A percentile compares a stretch with the other conserved stretches of the same genome.
These are phyloP conservation scores for Lasiosphaeria miniovina DNA, from an alignment of 495 filamentous ascomycete genomes.

Conservation along the genomic window DNA sequence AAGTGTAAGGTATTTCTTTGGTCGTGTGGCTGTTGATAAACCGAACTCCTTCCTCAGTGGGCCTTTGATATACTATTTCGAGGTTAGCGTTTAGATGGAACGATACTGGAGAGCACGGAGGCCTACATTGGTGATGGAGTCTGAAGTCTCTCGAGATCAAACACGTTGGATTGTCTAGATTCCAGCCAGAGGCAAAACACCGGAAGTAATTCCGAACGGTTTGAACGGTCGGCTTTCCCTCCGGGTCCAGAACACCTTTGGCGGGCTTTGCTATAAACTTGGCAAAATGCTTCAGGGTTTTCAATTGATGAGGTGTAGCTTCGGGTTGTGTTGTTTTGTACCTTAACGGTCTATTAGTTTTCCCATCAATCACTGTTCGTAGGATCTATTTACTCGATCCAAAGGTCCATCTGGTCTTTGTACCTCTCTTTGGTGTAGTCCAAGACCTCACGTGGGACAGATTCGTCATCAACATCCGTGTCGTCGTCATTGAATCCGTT, in stretches of 20 bases:
- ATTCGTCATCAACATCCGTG: too few species aligned
- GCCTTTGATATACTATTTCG: conserved; percentile 15
- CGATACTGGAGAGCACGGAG: too few species aligned
- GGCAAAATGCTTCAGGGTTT: conserved; percentile 20
- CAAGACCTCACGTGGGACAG: too few species aligned
- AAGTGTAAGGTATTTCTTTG: conserved; percentile 3
- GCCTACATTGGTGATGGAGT: conserved; percentile 17
- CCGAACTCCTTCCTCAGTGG: conserved; percentile 1
- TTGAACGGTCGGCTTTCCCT: conserved; percentile 15
- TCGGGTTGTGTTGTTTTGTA: neutral
- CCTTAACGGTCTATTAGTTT: too few species aligned
- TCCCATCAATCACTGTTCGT: neutral
- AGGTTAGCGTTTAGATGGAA: too few species aligned
- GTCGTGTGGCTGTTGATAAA: neutral
- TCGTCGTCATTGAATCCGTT: too few species aligned
- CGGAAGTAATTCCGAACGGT: conserved; percentile 17
- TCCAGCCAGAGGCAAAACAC: too few species aligned
- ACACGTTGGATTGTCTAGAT: too few species aligned
- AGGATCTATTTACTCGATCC: neutral
- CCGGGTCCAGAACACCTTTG: conserved; percentile 13
- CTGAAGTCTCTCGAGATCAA: too few species aligned
- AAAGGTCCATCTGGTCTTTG: neutral
- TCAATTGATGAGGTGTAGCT: conserved; percentile 11
- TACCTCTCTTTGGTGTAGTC: neutral
- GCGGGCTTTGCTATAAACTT: conserved; percentile 14